Conservation (phyloP, 768 basidiomycete species). For the Neoboletus brunneissimus region DNA sequence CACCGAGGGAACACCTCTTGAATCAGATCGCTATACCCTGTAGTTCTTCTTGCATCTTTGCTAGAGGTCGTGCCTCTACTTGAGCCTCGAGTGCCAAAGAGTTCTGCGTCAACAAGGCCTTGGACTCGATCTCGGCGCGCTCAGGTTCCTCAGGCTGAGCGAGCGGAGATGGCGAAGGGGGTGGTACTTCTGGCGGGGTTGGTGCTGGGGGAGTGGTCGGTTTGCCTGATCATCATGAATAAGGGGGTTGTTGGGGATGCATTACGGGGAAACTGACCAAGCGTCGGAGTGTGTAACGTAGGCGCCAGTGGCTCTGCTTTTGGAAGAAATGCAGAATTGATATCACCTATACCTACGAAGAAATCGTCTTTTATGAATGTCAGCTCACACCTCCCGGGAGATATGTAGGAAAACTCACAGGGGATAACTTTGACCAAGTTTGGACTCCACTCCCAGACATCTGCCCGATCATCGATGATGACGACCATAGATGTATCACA, state of each 20-base stretch:
- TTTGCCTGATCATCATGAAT: slow-evolving; percentile 22
- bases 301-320: slow-evolving; percentile 55
- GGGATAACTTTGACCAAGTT: slow-evolving; percentile 97
- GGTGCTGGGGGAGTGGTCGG: slow-evolving; percentile 13
- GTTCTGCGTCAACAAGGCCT: slow-evolving; percentile 65
- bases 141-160: slow-evolving; percentile 41
- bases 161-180: slow-evolving; percentile 13
- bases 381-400: not conserved
- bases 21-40: slow-evolving; percentile 42
- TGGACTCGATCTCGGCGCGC: slow-evolving; percentile 43
- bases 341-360: slow-evolving; percentile 97
- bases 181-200: slow-evolving; percentile 11
- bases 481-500: slow-evolving; percentile 99
- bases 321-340: slow-evolving; percentile 92
- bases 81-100: slow-evolving; percentile 78
- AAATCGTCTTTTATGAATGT: slow-evolving; percentile 73
- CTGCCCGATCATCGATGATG: slow-evolving; percentile 96
- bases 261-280: slow-evolving; percentile 16
- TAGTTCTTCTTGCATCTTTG: slow-evolving; percentile 81
- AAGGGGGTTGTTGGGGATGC: not conserved
- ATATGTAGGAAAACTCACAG: slow-evolving; percentile 51
- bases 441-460: slow-evolving; percentile 98
- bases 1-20: not conserved
- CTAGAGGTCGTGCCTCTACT: slow-evolving; percentile 80
- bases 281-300: slow-evolving; percentile 20